Conservation (phyloP, 139 green algal genomes). For the Chlorella sp. region DNA sequence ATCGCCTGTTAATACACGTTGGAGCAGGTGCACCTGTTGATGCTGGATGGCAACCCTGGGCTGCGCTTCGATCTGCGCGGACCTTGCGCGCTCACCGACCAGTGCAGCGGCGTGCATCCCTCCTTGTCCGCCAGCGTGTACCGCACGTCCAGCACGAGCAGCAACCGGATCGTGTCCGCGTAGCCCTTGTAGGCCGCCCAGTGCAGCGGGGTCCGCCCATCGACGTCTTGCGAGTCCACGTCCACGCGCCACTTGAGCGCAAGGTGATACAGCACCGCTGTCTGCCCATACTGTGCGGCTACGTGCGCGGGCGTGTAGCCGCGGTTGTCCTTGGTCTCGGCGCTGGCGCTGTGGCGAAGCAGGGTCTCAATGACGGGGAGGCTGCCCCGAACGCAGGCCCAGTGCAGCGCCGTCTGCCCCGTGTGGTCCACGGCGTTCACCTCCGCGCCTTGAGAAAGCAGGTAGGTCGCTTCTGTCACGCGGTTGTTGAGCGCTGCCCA, state of each 20-base stretch:
- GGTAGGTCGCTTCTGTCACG: conserved; percentile 53
- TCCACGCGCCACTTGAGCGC: conserved; percentile 80
- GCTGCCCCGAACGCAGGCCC: conserved; percentile 73
- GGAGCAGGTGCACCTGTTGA: too few relatives aligned
- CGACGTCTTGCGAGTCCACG: conserved; percentile 63
- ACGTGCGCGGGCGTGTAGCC: conserved; percentile 84
- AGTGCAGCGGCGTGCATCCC: conserved; percentile 93
- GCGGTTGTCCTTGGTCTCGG: conserved; percentile 44
- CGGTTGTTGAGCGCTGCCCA: conserved; percentile 95
- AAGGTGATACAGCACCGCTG: conserved; percentile 85
- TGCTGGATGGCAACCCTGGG: too few relatives aligned
- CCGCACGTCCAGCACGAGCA: conserved; percentile 79
- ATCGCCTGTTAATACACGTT: conserved; percentile 68
- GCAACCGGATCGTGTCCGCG: conserved; percentile 76
- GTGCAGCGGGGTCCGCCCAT: conserved; percentile 73
- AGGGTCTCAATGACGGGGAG: conserved; percentile 70
- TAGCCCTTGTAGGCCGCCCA: conserved; percentile 93
- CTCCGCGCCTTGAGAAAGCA: conserved; percentile 58
- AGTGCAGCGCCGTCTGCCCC: conserved; percentile 85
- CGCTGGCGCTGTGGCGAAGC: conserved; percentile 50
- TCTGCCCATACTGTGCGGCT: conserved; percentile 94
- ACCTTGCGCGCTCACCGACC: conserved; percentile 51
- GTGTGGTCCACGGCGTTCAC: conserved; percentile 66
- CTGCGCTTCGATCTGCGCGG: too few relatives aligned
- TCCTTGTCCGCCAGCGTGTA: conserved; percentile 69